These are phyloP conservation scores for Tardiomyces depauwii DNA, from an alignment of 1,139 yeast genomes.

Conservation along the genomic window DNA sequence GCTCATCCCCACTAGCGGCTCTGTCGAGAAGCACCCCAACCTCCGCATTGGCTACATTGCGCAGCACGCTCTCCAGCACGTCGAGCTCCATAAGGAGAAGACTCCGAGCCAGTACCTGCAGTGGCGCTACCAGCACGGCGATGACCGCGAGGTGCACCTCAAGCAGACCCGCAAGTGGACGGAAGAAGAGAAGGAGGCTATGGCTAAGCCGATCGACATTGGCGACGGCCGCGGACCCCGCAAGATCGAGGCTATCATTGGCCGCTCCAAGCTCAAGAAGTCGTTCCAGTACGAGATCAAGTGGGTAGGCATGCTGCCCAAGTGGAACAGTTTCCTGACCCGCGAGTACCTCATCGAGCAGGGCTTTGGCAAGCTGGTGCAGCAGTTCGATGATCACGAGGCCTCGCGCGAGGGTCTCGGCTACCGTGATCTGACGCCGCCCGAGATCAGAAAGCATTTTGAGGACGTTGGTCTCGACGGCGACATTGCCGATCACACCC, in stretches of 20 bases:
- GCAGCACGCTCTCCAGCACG: constrained; percentile 96
- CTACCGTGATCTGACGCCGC: constrained; percentile 83
- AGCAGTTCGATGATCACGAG: constrained; percentile 94
- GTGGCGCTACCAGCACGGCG: constrained; percentile 98
- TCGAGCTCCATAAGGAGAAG: constrained; percentile 92
- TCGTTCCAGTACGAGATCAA: constrained; percentile 94
- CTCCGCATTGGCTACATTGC: constrained; percentile 98
- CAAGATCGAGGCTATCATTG: constrained; percentile 85
- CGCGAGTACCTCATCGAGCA: constrained; percentile 66
- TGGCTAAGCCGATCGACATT: constrained; percentile 68
- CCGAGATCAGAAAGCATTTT: constrained; percentile 89
- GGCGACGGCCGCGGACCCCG: constrained; percentile 88
- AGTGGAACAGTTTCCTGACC: constrained; percentile 88
- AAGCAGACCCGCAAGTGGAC: constrained; percentile 87
- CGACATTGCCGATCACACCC: constrained; percentile 96
- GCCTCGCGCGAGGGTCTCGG: constrained; percentile 98
- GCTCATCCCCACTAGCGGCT: constrained; percentile 73
- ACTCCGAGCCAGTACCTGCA: constrained; percentile 96
- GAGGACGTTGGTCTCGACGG: constrained; percentile 97
- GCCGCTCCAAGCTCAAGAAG: constrained; percentile 93
- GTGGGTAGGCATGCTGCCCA: constrained; percentile 91
- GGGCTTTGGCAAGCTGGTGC: constrained; percentile 82
- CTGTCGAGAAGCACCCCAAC: constrained; percentile 95
- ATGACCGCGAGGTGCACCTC: constrained; percentile 90
- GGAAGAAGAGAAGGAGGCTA: constrained; percentile 69